A percentile compares a stretch with the other conserved stretches of the same genome.
These are phyloP conservation scores for Argentina anserina DNA, from an alignment of 306 rosid species.

Conservation along the genomic window DNA sequence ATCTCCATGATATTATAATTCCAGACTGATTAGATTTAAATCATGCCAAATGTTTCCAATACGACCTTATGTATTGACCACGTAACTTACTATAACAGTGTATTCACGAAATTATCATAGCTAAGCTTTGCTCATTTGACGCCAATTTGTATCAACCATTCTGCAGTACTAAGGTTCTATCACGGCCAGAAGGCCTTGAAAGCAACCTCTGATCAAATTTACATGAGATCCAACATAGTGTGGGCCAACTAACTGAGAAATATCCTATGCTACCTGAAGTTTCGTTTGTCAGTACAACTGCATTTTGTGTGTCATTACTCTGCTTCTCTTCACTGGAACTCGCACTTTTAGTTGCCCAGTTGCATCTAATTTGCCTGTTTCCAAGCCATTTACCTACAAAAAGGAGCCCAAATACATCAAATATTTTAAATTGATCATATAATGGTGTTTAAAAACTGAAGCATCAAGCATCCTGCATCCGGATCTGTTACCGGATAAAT, in stretches of 20 bases:
- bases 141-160: background rate
- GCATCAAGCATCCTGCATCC: background rate
- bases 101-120: background rate
- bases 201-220: background rate
- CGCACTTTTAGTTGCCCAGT: constrained; percentile 80
- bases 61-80: background rate
- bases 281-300: constrained; percentile 66
- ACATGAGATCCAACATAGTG: background rate
- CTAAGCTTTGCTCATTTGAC: background rate
- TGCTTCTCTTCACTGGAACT: constrained; percentile 54
- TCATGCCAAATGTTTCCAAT: background rate
- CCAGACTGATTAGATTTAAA: background rate
- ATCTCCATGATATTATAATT: background rate
- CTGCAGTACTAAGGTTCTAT: background rate
- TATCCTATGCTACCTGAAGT: constrained; percentile 43
- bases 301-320: constrained; percentile 48
- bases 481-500: constrained; percentile 55
- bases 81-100: background rate
- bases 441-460: background rate
- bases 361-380: constrained; percentile 79
- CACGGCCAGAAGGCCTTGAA: background rate
- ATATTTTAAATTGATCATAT: constrained; percentile 15
- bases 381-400: constrained; percentile 81
- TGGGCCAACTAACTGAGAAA: constrained; percentile 12
- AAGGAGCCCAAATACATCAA: constrained; percentile 18